These are phyloP conservation scores for Nannizziopsis barbatae DNA, from an alignment of 2,329 filamentous ascomycete species.

Conservation along the genomic window DNA sequence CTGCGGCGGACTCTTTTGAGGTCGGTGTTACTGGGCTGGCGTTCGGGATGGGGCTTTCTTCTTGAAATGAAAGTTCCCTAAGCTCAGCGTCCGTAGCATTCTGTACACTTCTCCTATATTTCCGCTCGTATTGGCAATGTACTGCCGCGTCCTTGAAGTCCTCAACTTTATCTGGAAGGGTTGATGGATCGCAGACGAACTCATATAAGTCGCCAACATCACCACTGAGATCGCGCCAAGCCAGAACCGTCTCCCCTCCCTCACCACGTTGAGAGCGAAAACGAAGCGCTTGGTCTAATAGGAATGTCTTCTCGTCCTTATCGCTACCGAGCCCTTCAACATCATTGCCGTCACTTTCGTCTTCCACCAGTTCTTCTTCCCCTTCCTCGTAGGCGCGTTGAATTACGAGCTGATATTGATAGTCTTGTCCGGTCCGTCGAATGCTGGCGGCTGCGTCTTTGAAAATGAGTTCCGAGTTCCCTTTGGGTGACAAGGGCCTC, in stretches of 20 bases:
- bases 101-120: slow-evolving; percentile 69
- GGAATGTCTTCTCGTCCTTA: slow-evolving; percentile 92
- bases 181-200: slow-evolving; percentile 78
- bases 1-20: slow-evolving; percentile 32
- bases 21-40: slow-evolving; percentile 42
- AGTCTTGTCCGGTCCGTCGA: slow-evolving; percentile 84
- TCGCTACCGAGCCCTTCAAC: slow-evolving; percentile 61
- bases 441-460: slow-evolving; percentile 91
- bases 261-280: slow-evolving; percentile 75
- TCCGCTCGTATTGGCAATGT: slow-evolving; percentile 96
- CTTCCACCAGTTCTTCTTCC: slow-evolving; percentile 84
- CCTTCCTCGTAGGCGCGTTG: slow-evolving; percentile 96
- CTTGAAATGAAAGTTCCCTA: slow-evolving; percentile 65
- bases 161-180: slow-evolving; percentile 58
- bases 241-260: slow-evolving; percentile 72
- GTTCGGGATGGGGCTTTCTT: slow-evolving; percentile 49
- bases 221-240: slow-evolving; percentile 89
- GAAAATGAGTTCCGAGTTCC: slow-evolving; percentile 97
- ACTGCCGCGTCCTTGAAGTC: slow-evolving; percentile 73
- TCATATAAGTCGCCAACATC: slow-evolving; percentile 94
- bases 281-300: slow-evolving; percentile 84
- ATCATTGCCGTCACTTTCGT: slow-evolving; percentile 71
- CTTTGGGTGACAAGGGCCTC: slow-evolving; percentile 86
- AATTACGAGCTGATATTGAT: slow-evolving; percentile 92
- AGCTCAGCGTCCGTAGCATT: slow-evolving; percentile 74